phyloP scores from a whole-genome alignment of 192 early-diverging fungal genomes.

The Spizellomyces sp. region DNA sequence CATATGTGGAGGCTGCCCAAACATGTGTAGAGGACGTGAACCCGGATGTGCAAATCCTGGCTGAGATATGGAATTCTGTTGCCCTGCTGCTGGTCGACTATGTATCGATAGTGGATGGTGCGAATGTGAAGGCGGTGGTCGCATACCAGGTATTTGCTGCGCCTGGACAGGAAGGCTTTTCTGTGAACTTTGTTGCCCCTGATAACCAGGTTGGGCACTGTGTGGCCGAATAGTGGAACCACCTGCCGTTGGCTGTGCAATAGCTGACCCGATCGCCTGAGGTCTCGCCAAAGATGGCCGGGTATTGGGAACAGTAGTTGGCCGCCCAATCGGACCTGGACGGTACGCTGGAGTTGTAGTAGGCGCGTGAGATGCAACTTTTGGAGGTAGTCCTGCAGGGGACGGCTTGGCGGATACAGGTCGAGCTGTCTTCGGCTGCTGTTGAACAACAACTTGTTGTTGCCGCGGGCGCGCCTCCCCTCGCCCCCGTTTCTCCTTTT shows the following conservation, averaged over 20 bases:
- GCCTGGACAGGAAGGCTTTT: too few relatives aligned
- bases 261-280: too few relatives aligned
- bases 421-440: constrained; percentile 4
- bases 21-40: constrained; percentile 1
- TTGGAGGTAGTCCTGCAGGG: too few relatives aligned
- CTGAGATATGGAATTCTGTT: not conserved
- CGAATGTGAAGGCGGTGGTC: not conserved
- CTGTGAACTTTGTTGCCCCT: too few relatives aligned
- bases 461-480: constrained; percentile 14
- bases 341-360: too few relatives aligned
- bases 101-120: not conserved
- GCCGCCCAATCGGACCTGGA: too few relatives aligned
- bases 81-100: not conserved
- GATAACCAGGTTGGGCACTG: too few relatives aligned
- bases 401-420: not conserved
- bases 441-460: constrained; percentile 2
- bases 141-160: not conserved
- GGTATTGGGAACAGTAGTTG: too few relatives aligned
- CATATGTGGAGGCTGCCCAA: constrained; percentile 8
- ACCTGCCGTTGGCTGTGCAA: too few relatives aligned
- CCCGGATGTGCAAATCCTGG: constrained; percentile 2
- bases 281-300: too few relatives aligned
- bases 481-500: constrained; percentile 23
- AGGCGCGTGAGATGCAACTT: too few relatives aligned
- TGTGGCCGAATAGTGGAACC: too few relatives aligned